These are phyloP conservation scores for Candida loeiensis DNA, from an alignment of 805 yeast species.

Conservation along the genomic window DNA sequence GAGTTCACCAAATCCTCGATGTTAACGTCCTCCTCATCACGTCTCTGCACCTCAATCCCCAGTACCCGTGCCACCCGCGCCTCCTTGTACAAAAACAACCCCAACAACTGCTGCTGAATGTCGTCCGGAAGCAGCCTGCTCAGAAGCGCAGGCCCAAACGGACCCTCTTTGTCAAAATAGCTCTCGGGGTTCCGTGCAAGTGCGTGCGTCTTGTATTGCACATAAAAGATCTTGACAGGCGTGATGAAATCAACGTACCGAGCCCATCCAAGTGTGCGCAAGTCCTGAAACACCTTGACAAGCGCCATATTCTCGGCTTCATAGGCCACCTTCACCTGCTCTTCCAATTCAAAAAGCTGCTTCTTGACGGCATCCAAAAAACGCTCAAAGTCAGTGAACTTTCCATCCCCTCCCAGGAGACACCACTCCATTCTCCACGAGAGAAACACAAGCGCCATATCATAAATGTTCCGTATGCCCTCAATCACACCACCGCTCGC, in stretches of 20 bases:
- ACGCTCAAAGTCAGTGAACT: constrained; percentile 19
- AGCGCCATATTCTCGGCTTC: constrained; percentile 9
- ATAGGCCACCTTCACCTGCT: constrained; percentile 6
- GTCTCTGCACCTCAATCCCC: constrained; percentile 45
- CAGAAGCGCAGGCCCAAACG: constrained; percentile 17
- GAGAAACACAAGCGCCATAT: constrained; percentile 22
- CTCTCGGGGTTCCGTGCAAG: constrained; percentile 27
- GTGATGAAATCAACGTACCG: constrained; percentile 31
- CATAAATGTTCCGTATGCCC: constrained; percentile 20
- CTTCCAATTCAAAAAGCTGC: constrained; percentile 3
- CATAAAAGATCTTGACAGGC: constrained; percentile 32
- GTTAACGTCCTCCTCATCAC: constrained; percentile 50
- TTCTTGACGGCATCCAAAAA: constrained; percentile 13
- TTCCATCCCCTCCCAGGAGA: constrained; percentile 19
- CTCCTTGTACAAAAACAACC: constrained; percentile 50
- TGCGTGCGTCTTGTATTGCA: constrained; percentile 22
- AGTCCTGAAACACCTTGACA: constrained; percentile 21
- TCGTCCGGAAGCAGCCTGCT: constrained; percentile 23
- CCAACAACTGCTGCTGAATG: constrained; percentile 31
- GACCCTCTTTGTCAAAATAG: constrained; percentile 24
- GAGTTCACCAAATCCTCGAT: constrained; percentile 25
- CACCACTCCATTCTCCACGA: constrained; percentile 38
- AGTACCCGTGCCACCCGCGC: constrained; percentile 36
- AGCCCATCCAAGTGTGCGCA: constrained; percentile 21
- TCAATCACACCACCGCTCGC: constrained; percentile 12